Base-by-base conservation (phyloP, 1,284 basidiomycete species). In the Hypsizygus ulmarius region DNA sequence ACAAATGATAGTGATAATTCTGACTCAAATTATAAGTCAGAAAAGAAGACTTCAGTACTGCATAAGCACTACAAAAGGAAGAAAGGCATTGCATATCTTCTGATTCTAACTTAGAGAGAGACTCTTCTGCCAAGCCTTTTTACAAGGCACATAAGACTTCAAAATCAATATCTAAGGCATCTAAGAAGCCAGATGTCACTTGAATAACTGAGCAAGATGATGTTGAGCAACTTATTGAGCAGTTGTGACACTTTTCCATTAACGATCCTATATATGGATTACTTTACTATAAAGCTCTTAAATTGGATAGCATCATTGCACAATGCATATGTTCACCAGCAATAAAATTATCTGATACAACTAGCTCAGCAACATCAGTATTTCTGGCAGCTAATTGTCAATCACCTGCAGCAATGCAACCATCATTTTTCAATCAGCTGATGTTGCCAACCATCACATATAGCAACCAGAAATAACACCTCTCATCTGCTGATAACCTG, bases 231-330 rank as follows among this genome's bases (percentile, higher is more conserved):
- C 36, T 52, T 8, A 40, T 52, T 36, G 25, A 39, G n/a, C 32
- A 52, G n/a, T 18, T 52, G 15, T 35, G 36, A 3, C 28, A 45
- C 5, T 16, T 52, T 11, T 49, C 41, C 3, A 39, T 52, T 12
- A n/a, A 30, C 11, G 41, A 49, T 27, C 50, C 50, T 18, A n/a
- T 38, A n/a, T 52, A 49, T 40, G 40, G 30, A 9, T 16, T 32
- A 8, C 11, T 44, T 18, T 52, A 52, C 27, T 52, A 45, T 21
- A 39, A 40, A 32, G 50, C 50, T 5, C 12, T 49, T n/a, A 49
- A 44, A 15, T 10, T 49, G 10, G 50, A 52, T 35, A 28, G 25
- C 21, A 30, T 37, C 19, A 15, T 39, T 6, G 25, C 37, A 35
- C 37, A 46, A 4, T 30, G 30, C n/a, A 5, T 47, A 10, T 5